Evolutionary conservation across 768 basidiomycete species (phyloP).

Genomic region (Naganishia vishniacii): DNA sequence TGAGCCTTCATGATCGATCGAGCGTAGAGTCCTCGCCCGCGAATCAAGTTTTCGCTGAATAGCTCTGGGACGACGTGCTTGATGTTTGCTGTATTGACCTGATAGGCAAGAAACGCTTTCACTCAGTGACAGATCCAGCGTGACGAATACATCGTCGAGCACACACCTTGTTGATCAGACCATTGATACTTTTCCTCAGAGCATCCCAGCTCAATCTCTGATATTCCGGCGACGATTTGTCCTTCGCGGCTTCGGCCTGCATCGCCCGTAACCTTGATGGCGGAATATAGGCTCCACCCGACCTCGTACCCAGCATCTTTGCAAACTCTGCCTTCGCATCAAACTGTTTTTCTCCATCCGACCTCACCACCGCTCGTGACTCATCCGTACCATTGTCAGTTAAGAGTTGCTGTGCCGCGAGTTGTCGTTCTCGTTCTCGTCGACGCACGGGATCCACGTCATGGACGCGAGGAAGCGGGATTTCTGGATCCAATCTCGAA

Average conservation of each 20-base stretch:
- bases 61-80: slow-evolving; percentile 85
- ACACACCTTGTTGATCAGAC: slow-evolving; percentile 86
- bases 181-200: slow-evolving; percentile 90
- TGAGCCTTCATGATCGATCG: slow-evolving; percentile 98
- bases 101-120: background rate
- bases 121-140: background rate
- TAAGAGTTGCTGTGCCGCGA: slow-evolving; percentile 65
- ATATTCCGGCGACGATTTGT: slow-evolving; percentile 81
- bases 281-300: slow-evolving; percentile 94
- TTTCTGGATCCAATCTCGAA: slow-evolving; percentile 15
- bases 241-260: slow-evolving; percentile 71
- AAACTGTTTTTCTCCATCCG: slow-evolving; percentile 52
- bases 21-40: slow-evolving; percentile 85
- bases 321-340: slow-evolving; percentile 82
- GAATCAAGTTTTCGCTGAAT: slow-evolving; percentile 86
- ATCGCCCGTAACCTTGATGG: slow-evolving; percentile 86
- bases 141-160: background rate
- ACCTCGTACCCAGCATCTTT: slow-evolving; percentile 70
- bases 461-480: slow-evolving; percentile 55
- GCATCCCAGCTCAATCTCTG: slow-evolving; percentile 98
- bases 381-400: slow-evolving; percentile 53
- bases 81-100: slow-evolving; percentile 90
- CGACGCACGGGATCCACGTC: slow-evolving; percentile 74
- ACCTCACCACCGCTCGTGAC: slow-evolving; percentile 34
- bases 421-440: slow-evolving; percentile 71